Evolutionary conservation across 495 filamentous ascomycete species (phyloP), one percentile per base, ranked within the genome.

Genomic region (Parathielavia hyrcaniae): DNA sequence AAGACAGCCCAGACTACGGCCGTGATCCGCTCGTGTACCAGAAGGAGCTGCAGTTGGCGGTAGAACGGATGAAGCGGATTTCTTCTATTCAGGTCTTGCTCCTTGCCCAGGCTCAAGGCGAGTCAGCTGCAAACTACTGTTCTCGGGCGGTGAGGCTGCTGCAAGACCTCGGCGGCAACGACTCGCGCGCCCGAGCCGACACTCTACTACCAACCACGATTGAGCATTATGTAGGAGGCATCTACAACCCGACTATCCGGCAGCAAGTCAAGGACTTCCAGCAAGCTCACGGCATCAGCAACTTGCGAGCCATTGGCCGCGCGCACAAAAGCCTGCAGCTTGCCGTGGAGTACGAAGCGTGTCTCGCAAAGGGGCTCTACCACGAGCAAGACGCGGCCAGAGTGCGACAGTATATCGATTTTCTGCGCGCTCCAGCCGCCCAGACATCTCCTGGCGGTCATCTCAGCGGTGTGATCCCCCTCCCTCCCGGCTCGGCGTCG

Each of bases 301-400:
- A 50, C 16, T 50, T 77, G 17, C 61, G 65, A 34, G 61, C 66
- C 8, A 64, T 77, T 9, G 68, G 70, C 5, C 73, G 64, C 35
- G 69, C 70, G 14, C 80, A 81, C 58, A 73, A 76, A 53, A 66
- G 62, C 19, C 57, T 79, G 22, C 75, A 81, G 55, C 75, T 82
- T 41, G 75, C 70, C 11, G 48, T 66, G 8, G 75, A 80, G 17
- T 79, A 76, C 50, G 73, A 79, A 53, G 69, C 64, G 51, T 77
- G 74, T 14, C 67, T 82, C 5, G 66, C 71, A 22, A 72, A 68
- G 26, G 66, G 67, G 10, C 50, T 74, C 5, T 81, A 77, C 53
- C 43, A 58, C 0, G 64, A 69, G 6, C 57, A 66, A 1, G 52
- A 70, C 32, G 47, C 61, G 19, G 65, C 59, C 16, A 39, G 59